phyloP scores from a whole-genome alignment of 2,329 filamentous ascomycete species.

The Neofusicoccum cordaticola region DNA sequence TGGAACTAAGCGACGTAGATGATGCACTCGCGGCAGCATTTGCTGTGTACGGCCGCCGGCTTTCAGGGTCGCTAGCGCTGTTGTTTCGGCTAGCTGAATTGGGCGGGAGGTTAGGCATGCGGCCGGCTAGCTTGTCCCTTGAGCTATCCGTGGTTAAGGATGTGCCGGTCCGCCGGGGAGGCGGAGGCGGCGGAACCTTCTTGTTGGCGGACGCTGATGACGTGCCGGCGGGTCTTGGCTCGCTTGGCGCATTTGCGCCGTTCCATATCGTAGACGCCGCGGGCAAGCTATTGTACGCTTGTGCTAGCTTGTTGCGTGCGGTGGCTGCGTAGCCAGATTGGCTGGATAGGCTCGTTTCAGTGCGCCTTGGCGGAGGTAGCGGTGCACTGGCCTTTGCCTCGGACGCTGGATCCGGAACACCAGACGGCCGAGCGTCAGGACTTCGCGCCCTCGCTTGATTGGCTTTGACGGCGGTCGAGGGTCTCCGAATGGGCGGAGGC shows the following conservation, averaged over 20 bases:
- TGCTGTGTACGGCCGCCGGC: slow-evolving; percentile 8
- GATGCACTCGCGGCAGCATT: slow-evolving; percentile 8
- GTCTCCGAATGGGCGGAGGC: slow-evolving; percentile 32
- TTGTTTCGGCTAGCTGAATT: background rate
- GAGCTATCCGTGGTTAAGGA: background rate
- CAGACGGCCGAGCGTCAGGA: slow-evolving; percentile 28
- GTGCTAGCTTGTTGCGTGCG: slow-evolving; percentile 38
- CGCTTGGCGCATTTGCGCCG: slow-evolving; percentile 11
- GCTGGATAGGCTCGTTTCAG: slow-evolving; percentile 11
- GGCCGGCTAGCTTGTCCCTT: background rate
- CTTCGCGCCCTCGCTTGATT: slow-evolving; percentile 19
- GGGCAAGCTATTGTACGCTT: slow-evolving; percentile 40
- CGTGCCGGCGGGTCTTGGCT: slow-evolving; percentile 6
- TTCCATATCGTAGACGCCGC: slow-evolving; percentile 27
- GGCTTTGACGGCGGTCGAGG: slow-evolving; percentile 9
- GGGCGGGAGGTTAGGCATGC: background rate
- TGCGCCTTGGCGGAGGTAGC: slow-evolving; percentile 31
- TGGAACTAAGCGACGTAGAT: slow-evolving; percentile 3
- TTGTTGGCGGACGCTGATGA: slow-evolving; percentile 18
- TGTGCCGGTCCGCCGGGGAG: slow-evolving; percentile 14
- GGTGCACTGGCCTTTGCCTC: slow-evolving; percentile 31
- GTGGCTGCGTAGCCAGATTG: slow-evolving; percentile 35
- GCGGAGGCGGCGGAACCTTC: slow-evolving; percentile 19
- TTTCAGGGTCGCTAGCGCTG: background rate
- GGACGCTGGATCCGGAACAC: slow-evolving; percentile 21